phyloP scores from a whole-genome alignment of 2,329 filamentous ascomycete species.

The Talaromyces islandicus region DNA sequence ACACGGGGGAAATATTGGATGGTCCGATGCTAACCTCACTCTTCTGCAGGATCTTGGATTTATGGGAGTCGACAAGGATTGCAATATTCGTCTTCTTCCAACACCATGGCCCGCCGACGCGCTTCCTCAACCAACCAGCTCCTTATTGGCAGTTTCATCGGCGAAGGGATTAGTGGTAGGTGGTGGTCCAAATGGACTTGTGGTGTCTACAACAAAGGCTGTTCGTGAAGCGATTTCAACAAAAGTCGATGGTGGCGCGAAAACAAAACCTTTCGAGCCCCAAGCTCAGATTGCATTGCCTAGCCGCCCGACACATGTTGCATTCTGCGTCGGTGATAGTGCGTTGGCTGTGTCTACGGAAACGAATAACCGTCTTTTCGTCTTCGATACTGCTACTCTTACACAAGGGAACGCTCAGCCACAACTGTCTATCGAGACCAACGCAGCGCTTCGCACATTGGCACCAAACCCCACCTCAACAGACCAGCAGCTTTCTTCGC shows the following conservation, averaged over 20 bases:
- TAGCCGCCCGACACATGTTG: constrained; percentile 75
- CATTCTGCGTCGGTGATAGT: constrained; percentile 84
- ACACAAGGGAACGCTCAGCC: constrained; percentile 61
- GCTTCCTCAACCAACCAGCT: constrained; percentile 69
- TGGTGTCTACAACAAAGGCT: constrained; percentile 69
- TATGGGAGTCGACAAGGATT: constrained; percentile 69
- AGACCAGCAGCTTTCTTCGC: constrained; percentile 50
- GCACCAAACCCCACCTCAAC: constrained; percentile 68
- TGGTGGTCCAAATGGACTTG: constrained; percentile 72
- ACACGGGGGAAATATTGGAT: constrained; percentile 1
- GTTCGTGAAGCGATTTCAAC: constrained; percentile 69
- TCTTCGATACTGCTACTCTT: constrained; percentile 70
- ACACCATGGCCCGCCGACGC: constrained; percentile 65
- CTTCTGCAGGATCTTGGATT: constrained; percentile 67
- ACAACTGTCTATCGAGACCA: constrained; percentile 70
- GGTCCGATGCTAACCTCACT: background rate
- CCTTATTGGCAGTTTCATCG: constrained; percentile 77
- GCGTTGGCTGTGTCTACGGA: constrained; percentile 80
- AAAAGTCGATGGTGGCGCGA: constrained; percentile 52
- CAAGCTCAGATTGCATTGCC: constrained; percentile 68
- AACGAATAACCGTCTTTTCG: constrained; percentile 70
- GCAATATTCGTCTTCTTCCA: constrained; percentile 73
- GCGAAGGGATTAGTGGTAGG: constrained; percentile 77
- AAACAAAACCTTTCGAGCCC: constrained; percentile 65
- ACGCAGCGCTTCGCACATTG: constrained; percentile 67